Evolutionary conservation across 1,284 basidiomycete species (phyloP), one percentile per base, ranked within the genome.

Genomic region (Ganoderma lucidum): DNA sequence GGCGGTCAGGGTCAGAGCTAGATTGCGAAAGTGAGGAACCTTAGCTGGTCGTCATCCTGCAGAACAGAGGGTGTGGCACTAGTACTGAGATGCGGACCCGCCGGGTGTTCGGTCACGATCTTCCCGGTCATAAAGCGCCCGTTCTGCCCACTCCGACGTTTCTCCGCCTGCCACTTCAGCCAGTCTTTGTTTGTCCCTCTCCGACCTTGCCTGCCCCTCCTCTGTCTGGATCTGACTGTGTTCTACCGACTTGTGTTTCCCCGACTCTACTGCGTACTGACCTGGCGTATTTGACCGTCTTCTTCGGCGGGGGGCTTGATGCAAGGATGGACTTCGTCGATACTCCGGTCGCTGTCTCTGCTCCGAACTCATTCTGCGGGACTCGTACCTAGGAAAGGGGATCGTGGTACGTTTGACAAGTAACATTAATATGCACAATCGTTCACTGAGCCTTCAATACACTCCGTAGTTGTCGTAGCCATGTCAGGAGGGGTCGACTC

Each of bases 401-500:
- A 77, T 63, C 70, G 72, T 9, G 77, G 78, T 79, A 64, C 5
- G 74, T 63, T 3, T 23, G 23, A 56, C 14, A 44, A 39, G 56
- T 56, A 28, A 28, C 4, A 6, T 30, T 37, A 2, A 14, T 39
- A 30, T 9, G 0, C 35, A 64, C 35, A 41, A 37, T 10, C 23
- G 41, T 10, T 58, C 51, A 23, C 37, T 12, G 4, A 8, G 10
- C 15, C 23, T 10, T 23, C 3, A 32, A 4, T 30, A 2, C 42
- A 10, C 1, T 62, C n/a, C 39, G 2, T 58, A 96, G 95, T 98
- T 60, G 88, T 95, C 0, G 88, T 98, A 2, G 96, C 94, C 39
- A 96, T 98, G 93, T 98, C 96, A 0, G 97, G 97, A 45, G 97
- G 97, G 0, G 97, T 99, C 4, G 97, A 99, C 80, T 98, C 96